Evolutionary conservation across 371 early-diverging fungal species (phyloP), one percentile per base, ranked within the genome.

Genomic region (Mucor irregularis): DNA sequence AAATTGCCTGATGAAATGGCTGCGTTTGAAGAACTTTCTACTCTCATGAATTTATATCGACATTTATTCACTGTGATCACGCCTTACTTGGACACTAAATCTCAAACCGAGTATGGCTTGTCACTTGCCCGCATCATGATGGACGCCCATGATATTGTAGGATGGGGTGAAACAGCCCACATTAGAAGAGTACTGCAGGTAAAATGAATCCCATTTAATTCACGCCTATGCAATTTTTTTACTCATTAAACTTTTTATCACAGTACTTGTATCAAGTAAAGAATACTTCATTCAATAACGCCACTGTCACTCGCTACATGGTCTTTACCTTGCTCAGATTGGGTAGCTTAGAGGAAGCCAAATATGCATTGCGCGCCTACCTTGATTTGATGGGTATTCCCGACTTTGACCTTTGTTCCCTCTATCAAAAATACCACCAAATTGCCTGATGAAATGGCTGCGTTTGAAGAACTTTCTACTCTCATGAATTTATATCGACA

Each of bases 281-380:
- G 2, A 72, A 74, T 50, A 74, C 74, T 48, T 89, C 90, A 0
- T 90, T 85, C 66, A 87, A 91, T 58, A 84, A 85, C 28, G 83
- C 88, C 16, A 75, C 77, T 1, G 71, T 90, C 22, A 42, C 81
- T 25, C 85, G 90, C 0, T 84, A 79, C 59, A 66, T 88, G 13
- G 76, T 86, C 54, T 78, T 78, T 35, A 67, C 81, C 0, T 66
- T 89, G 17, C 60, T 83, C 10, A 71, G 69, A 16, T 51, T 85
- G 22, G 90, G 90, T 17, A 83, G 88, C 49, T 85, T 81, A 56
- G 84, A 86, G 45, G 91, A 91, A 66, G 90, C 90, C 0, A 74
- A 78, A 14, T 57, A 81, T 62, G 83, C 90, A 5, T 61, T 90
- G 1, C 69, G 75, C 26, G 69, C 84, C 1, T 91, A 91, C 58